These are phyloP conservation scores for Ophiostoma pallidulum DNA, from an alignment of 2,329 filamentous ascomycete genomes.

Conservation along the genomic window DNA sequence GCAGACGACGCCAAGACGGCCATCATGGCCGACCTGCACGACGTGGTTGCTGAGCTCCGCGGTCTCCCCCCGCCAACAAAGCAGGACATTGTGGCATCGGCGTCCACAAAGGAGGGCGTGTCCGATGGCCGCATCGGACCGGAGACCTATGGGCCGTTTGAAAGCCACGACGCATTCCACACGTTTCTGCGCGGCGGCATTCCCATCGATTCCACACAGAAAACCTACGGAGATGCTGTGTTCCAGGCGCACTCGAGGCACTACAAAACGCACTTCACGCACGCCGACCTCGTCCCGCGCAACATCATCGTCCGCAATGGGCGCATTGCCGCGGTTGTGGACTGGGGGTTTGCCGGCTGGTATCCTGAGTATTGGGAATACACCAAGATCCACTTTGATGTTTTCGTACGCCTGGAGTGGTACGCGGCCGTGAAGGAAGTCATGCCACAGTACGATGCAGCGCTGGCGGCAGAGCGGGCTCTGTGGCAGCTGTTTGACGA, in stretches of 20 bases:
- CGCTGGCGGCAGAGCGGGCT: slow-evolving; percentile 4
- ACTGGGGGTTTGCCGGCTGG: slow-evolving; percentile 40
- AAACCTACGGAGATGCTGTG: background rate
- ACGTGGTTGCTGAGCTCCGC: slow-evolving; percentile 1
- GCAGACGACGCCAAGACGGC: background rate
- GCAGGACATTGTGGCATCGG: slow-evolving; percentile 2
- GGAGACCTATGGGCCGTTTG: background rate
- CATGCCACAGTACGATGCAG: slow-evolving; percentile 1
- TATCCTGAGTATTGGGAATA: slow-evolving; percentile 35
- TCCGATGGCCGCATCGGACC: slow-evolving; percentile 4
- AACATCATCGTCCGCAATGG: slow-evolving; percentile 35
- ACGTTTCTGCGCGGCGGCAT: background rate
- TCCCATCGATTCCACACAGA: background rate
- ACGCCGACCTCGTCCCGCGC: slow-evolving; percentile 30
- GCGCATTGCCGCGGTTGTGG: slow-evolving; percentile 34
- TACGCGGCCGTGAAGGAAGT: slow-evolving; percentile 3
- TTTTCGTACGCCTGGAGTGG: background rate
- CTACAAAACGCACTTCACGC: slow-evolving; percentile 29
- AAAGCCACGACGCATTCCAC: slow-evolving; percentile 4
- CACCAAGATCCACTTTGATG: slow-evolving; percentile 6
- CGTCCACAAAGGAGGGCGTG: background rate
- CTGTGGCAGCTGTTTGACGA: slow-evolving; percentile 1
- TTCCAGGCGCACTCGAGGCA: background rate
- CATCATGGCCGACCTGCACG: slow-evolving; percentile 6
- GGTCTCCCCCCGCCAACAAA: slow-evolving; percentile 1